Base-by-base conservation (phyloP, 768 basidiomycete species). In the Lanmaoa rubissima region DNA sequence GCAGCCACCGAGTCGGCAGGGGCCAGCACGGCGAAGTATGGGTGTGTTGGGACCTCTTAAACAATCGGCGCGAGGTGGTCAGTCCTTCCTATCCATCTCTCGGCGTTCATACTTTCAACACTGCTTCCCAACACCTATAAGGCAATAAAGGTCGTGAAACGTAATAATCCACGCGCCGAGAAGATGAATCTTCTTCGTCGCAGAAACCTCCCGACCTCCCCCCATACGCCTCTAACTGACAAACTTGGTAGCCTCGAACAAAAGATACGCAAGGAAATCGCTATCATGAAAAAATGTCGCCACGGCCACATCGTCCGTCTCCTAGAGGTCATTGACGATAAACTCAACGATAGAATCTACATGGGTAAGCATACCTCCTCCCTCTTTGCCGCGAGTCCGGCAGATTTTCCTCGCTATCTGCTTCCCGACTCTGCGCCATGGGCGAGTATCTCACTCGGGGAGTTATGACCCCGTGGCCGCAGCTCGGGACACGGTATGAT, bases 221-320 rank as follows among this genome's bases (percentile, higher is more conserved):
- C 73, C 16, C 82, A 84, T 57, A 74, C 79, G 0, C 79, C 83
- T 26, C 74, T 91, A n/a, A 81, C 80, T 5, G 87, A 89, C 71
- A 81, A 81, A 58, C 80, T 89, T 41, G 79, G 82, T 55, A 87
- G 83, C 24, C 84, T 85, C 32, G 92, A 93, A 68, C 80, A 84
- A 60, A 92, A 93, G 75, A 93, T 97, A 59, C 81, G 85, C 62
- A 88, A 87, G 72, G 96, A 98, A 75, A 94, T 98, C 57, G 97
- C 97, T 3, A 95, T 98, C 72, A 97, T 99, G 92, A 98, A 98
- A 78, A 95, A 97, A 69, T 88, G 92, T 65, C 78, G 86, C 46
- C 94, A 97, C 67, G 87, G 90, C 0, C 87, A 97, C 69, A 86
- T 97, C 56, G 94, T 98, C 12, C 80, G 88, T 60, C 80, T 99